Evolutionary conservation across 192 early-diverging fungal genomes (phyloP).

Genomic region (Linnemannia elongata): DNA sequence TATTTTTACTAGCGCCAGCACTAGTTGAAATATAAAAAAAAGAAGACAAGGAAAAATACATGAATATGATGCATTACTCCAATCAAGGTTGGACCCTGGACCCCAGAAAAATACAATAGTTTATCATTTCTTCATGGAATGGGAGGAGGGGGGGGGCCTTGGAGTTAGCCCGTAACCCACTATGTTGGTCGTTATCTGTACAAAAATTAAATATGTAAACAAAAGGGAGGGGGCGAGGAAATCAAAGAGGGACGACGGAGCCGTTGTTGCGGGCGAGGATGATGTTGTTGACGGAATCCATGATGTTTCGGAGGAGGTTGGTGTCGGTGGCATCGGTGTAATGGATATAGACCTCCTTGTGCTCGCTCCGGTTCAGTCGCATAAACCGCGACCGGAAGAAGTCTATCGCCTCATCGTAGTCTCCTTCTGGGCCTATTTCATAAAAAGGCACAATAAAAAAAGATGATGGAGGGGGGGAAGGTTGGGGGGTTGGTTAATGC

Average conservation of each 20-base stretch:
- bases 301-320: conserved; percentile 62
- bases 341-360: conserved; percentile 68
- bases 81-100: conserved; percentile 7
- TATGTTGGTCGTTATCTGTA: too few relatives aligned
- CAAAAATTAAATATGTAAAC: not conserved
- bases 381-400: conserved; percentile 65
- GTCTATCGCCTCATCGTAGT: conserved; percentile 41
- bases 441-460: not conserved
- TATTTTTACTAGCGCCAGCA: not conserved
- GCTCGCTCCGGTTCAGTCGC: conserved; percentile 59
- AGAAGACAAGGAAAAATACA: not conserved
- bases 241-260: conserved; percentile 17
- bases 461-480: not conserved
- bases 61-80: not conserved
- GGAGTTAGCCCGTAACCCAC: too few relatives aligned
- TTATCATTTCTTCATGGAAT: too few relatives aligned
- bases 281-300: conserved; percentile 55
- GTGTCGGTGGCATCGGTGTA: conserved; percentile 71
- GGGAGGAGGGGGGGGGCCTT: too few relatives aligned
- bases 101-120: not conserved
- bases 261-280: conserved; percentile 36
- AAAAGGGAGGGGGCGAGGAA: not conserved
- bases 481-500: not conserved
- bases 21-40: not conserved
- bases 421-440: conserved; percentile 44